Evolutionary conservation across 306 rosid species (phyloP).

Genomic region (Quercus suber): DNA sequence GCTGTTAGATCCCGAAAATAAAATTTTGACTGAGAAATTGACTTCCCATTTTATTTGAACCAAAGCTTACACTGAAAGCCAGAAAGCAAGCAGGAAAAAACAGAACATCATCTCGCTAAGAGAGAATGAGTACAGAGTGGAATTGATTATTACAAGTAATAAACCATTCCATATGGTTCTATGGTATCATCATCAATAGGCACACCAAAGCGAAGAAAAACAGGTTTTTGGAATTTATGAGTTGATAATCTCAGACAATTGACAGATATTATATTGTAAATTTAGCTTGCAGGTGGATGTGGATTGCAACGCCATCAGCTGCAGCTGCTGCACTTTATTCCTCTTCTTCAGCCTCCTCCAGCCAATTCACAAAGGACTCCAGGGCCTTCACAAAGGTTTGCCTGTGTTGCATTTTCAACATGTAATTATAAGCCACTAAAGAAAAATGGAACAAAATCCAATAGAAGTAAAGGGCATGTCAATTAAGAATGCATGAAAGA

Average conservation of each 20-base stretch:
- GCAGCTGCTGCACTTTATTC: constrained; percentile 38
- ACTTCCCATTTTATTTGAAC: too few species aligned
- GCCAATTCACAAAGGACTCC: constrained; percentile 95
- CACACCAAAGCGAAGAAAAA: not conserved
- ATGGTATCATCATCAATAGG: not conserved
- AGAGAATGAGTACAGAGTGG: not conserved
- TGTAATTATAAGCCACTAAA: not conserved
- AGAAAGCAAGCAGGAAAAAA: too few species aligned
- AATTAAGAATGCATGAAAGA: too few species aligned
- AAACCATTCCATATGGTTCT: not conserved
- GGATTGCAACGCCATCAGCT: constrained; percentile 5
- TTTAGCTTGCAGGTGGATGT: not conserved
- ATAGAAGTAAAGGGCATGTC: not conserved
- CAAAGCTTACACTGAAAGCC: too few species aligned
- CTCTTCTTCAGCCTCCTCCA: constrained; percentile 99
- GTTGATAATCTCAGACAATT: constrained; percentile 29
- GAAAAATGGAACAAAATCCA: not conserved
- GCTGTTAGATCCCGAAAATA: too few species aligned
- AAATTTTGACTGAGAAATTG: too few species aligned
- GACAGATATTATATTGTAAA: not conserved
- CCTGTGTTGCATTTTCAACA: constrained; percentile 57
- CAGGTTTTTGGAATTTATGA: not conserved
- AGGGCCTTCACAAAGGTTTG: constrained; percentile 96
- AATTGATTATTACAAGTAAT: constrained; percentile 2
- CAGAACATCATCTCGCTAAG: too few species aligned